Base-by-base conservation (phyloP, 257 asterid genomes). In the Solanum arcanum region DNA sequence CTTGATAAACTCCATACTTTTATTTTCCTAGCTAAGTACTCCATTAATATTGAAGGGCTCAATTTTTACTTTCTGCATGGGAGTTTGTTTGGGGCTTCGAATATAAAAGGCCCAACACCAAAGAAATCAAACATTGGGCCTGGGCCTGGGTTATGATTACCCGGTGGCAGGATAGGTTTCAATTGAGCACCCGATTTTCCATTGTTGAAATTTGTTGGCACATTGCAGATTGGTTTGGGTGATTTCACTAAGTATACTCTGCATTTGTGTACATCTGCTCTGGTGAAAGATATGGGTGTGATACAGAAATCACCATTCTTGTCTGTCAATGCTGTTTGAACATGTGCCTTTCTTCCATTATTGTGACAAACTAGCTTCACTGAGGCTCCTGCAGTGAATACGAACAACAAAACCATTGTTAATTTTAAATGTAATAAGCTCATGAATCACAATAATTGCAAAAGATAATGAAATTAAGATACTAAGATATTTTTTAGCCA, bases 101-200 rank as follows among this genome's bases (percentile, higher is more conserved):
- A 93, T 25, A 93, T 91, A 73, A 91, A 91, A 5, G 94, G 95
- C 42, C 94, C 94, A 52, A 91, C 94, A 27, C 72, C 90, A 90
- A 66, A 87, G 52, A 89, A 91, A 15, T 76, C 70, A 29, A 81
- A 87, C 6, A 76, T 12, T 44, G 42, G 84, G 39, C 39, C 39
- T 5, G 7, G 37, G 37, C 37, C 37, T 35, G 39, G 39, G 60
- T 10, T 10, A 13, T 88, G 88, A 14, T 56, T 52, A 7, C 47
- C n/a, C 2, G 89, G 87, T 72, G 33, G 35, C 23, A 25, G 62
- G 18, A 86, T n/a, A 4, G 92, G 91, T 41, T 49, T 74, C 85
- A 90, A 88, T 44, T 20, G 25, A 9, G 91, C 94, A 1, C 94
- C 94, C 15, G 73, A 11, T 31, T 25, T 66, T 18, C 95, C 95